Percentiles rank a stretch among this genome's conserved stretches.
Evolutionary conservation across 306 rosid species (phyloP).

Genomic region (Lathyrus aphaca): DNA sequence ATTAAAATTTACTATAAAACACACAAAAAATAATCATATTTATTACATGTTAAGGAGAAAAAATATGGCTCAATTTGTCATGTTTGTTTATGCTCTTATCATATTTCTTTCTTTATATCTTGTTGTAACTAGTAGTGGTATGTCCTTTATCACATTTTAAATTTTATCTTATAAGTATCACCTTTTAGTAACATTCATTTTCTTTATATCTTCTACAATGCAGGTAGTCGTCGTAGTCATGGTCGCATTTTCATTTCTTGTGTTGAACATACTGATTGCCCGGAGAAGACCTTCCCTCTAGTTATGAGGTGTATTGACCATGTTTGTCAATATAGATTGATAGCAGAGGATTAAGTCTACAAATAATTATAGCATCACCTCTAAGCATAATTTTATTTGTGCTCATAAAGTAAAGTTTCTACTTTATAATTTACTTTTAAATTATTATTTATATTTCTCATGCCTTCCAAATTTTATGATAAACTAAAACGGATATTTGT

Average conservation of each 20-base stretch:
- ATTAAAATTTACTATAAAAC: neutral
- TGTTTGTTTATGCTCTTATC: neutral
- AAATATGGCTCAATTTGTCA: neutral
- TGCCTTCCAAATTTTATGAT: no score
- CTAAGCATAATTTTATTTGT: no score
- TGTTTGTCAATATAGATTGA: neutral
- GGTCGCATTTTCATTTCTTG: neutral
- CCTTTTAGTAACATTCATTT: neutral
- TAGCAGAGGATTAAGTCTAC: no score
- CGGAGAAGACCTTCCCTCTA: neutral
- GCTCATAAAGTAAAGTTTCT: no score
- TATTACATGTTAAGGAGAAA: neutral
- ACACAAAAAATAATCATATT: neutral
- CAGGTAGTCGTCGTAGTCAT: neutral
- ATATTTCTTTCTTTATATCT: neutral
- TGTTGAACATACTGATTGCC: neutral
- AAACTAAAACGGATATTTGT: no score
- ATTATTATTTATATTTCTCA: no score
- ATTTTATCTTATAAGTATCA: neutral
- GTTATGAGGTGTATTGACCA: neutral
- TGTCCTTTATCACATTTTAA: neutral
- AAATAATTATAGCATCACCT: no score
- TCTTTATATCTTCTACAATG: neutral
- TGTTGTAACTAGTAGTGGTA: neutral
- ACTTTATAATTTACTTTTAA: no score